A percentile compares a stretch with the other conserved stretches of the same genome.
Conservation (phyloP, 2,329 filamentous ascomycete species). For the Xylariaceae sp. region DNA sequence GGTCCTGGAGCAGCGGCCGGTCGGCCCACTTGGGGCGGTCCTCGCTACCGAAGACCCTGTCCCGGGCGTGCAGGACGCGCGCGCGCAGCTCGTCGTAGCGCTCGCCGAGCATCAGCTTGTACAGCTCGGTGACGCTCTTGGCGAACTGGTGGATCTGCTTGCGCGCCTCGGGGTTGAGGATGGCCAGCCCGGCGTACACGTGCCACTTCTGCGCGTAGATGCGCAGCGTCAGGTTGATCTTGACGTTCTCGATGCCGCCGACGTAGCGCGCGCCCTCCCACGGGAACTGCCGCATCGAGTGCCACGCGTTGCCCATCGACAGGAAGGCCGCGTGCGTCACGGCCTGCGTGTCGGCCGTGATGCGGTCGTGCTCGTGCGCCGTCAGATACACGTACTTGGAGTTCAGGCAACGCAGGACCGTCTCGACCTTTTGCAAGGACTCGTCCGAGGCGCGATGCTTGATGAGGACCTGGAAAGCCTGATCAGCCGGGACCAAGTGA, state of each 20-base stretch:
- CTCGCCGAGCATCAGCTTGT: slow-evolving; percentile 92
- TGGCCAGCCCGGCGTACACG: slow-evolving; percentile 94
- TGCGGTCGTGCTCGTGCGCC: slow-evolving; percentile 84
- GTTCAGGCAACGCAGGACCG: slow-evolving; percentile 71
- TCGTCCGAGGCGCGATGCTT: slow-evolving; percentile 78
- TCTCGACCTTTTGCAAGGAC: slow-evolving; percentile 70
- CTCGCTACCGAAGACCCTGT: slow-evolving; percentile 61
- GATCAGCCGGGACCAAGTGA: too few relatives aligned
- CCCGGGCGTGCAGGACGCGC: slow-evolving; percentile 56
- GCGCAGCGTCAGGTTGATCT: slow-evolving; percentile 94
- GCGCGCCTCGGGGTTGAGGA: slow-evolving; percentile 87
- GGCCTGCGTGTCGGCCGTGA: slow-evolving; percentile 96
- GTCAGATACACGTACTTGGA: slow-evolving; percentile 85
- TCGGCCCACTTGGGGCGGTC: slow-evolving; percentile 45
- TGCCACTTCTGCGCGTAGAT: slow-evolving; percentile 99
- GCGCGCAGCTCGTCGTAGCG: slow-evolving; percentile 64
- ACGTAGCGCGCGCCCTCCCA: slow-evolving; percentile 96
- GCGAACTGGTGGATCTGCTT: slow-evolving; percentile 94
- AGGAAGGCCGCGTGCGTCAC: slow-evolving; percentile 97
- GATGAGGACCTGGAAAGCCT: slow-evolving; percentile 65
- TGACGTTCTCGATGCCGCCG: slow-evolving; percentile 96
- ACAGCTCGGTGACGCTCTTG: slow-evolving; percentile 82
- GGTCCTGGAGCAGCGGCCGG: slow-evolving; percentile 68
- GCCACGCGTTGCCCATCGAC: slow-evolving; percentile 97
- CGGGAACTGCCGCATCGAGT: slow-evolving; percentile 88